A percentile compares a stretch with the other conserved stretches of the same genome.
Conservation (phyloP, 345 rosid species). For the Citrus inodora region DNA sequence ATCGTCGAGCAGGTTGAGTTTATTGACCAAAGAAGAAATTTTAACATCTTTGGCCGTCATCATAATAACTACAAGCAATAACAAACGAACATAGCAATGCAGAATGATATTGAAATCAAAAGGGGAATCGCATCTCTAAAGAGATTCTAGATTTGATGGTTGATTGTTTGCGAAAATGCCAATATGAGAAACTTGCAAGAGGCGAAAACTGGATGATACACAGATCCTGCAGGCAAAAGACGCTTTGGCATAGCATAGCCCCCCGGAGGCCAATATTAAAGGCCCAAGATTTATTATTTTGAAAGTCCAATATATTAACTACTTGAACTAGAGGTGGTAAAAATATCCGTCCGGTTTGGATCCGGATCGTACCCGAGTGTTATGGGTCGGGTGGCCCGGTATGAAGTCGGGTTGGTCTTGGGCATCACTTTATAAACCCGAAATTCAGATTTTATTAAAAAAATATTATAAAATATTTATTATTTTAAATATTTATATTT, state of each 20-base stretch:
- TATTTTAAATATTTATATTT: too few relatives aligned
- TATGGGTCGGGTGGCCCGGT: too few relatives aligned
- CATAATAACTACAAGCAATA: neutral
- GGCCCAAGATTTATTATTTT: neutral
- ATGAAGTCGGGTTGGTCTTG: too few relatives aligned
- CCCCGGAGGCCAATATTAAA: neutral
- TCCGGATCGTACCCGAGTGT: too few relatives aligned
- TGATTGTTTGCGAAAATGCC: neutral
- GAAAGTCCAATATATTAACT: too few relatives aligned
- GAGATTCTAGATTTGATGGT: neutral
- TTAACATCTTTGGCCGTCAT: constrained; percentile 7
- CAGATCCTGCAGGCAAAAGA: neutral
- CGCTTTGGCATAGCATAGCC: neutral
- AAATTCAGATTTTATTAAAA: too few relatives aligned
- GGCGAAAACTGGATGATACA: too few relatives aligned
- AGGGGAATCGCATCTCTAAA: neutral
- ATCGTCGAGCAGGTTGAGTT: constrained; percentile 34
- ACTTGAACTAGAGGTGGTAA: too few relatives aligned
- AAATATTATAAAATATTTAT: too few relatives aligned
- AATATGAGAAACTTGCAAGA: neutral
- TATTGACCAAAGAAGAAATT: constrained; percentile 9
- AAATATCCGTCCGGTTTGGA: too few relatives aligned
- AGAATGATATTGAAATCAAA: neutral
- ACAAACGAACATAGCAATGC: neutral
- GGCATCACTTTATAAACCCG: too few relatives aligned